These are phyloP conservation scores for Anthoceros angustus DNA, from an alignment of 225 moss, liverwort and hornwort genomes.

Conservation along the genomic window DNA sequence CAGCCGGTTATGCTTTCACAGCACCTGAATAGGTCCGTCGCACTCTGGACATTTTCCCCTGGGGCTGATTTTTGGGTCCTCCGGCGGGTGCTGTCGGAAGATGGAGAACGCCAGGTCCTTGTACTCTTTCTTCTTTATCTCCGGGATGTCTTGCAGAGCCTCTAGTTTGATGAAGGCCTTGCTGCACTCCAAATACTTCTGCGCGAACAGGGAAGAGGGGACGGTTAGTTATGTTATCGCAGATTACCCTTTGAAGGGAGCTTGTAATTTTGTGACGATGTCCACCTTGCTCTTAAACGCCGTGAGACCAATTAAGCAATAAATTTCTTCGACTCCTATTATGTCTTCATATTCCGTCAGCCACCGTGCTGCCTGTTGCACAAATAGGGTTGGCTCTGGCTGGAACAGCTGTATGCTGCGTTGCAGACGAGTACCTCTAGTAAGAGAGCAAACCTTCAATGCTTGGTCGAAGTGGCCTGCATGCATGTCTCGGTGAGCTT, in stretches of 20 bases:
- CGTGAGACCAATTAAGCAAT: conserved; percentile 63
- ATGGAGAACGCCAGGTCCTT: conserved; percentile 47
- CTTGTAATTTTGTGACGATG: neutral
- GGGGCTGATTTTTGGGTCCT: conserved; percentile 17
- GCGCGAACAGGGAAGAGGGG: neutral
- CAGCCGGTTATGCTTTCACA: neutral
- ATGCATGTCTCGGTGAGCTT: conserved; percentile 71
- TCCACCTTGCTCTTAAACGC: conserved; percentile 56
- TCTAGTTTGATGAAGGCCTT: conserved; percentile 73
- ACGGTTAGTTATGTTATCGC: neutral
- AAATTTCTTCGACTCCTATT: conserved; percentile 40
- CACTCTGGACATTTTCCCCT: conserved; percentile 32
- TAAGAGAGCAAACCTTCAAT: conserved; percentile 48
- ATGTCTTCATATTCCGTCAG: conserved; percentile 57
- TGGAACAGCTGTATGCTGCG: neutral
- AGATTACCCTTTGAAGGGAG: neutral
- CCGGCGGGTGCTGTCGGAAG: conserved; percentile 38
- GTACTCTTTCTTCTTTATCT: conserved; percentile 30
- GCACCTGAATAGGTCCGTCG: conserved; percentile 33
- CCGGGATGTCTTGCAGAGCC: conserved; percentile 22
- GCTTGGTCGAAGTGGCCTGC: conserved; percentile 63
- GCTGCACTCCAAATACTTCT: conserved; percentile 67
- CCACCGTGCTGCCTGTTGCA: conserved; percentile 55
- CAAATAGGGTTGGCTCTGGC: neutral
- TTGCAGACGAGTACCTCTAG: neutral